phyloP scores from a whole-genome alignment of 345 rosid species.

The Boechera stricta region DNA sequence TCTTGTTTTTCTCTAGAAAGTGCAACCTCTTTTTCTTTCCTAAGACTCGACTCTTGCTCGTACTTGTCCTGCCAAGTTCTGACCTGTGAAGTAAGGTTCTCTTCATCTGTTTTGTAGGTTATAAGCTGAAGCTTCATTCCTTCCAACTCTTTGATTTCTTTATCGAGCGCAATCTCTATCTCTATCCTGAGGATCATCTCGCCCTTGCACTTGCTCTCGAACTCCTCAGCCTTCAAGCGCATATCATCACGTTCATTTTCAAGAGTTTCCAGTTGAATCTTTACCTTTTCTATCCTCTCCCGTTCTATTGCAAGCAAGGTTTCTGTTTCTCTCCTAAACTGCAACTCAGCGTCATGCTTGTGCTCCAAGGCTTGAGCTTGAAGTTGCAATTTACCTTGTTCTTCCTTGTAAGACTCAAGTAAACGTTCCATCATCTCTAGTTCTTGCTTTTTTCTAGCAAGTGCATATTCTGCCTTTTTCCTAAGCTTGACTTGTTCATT shows the following conservation, averaged over 20 bases:
- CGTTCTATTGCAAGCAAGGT: neutral
- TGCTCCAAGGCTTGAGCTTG: constrained; percentile 25
- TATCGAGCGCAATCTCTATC: neutral
- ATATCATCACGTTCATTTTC: neutral
- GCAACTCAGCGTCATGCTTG: constrained; percentile 3
- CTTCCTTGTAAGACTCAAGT: constrained; percentile 38
- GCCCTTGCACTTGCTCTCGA: constrained; percentile 15
- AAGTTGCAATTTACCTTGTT: neutral
- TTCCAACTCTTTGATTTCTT: constrained; percentile 25
- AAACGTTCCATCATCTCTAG: constrained; percentile 29
- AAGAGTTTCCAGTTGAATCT: constrained; percentile 15
- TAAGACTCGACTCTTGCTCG: constrained; percentile 14
- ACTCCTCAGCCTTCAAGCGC: constrained; percentile 18
- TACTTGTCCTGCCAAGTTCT: constrained; percentile 21
- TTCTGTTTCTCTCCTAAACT: constrained; percentile 21
- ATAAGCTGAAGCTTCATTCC: constrained; percentile 2
- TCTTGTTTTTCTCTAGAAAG: constrained; percentile 19
- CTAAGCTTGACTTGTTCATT: constrained; percentile 31
- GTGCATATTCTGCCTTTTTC: constrained; percentile 38
- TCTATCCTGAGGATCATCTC: constrained; percentile 31
- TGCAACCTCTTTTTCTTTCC: constrained; percentile 39
- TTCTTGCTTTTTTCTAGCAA: constrained; percentile 15
- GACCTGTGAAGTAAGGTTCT: constrained; percentile 22
- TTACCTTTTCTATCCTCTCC: constrained; percentile 35
- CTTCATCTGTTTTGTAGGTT: constrained; percentile 10